Evolutionary conservation across 1,284 basidiomycete species (phyloP), one percentile per base, ranked within the genome.

Genomic region (Boletus austroedulis): DNA sequence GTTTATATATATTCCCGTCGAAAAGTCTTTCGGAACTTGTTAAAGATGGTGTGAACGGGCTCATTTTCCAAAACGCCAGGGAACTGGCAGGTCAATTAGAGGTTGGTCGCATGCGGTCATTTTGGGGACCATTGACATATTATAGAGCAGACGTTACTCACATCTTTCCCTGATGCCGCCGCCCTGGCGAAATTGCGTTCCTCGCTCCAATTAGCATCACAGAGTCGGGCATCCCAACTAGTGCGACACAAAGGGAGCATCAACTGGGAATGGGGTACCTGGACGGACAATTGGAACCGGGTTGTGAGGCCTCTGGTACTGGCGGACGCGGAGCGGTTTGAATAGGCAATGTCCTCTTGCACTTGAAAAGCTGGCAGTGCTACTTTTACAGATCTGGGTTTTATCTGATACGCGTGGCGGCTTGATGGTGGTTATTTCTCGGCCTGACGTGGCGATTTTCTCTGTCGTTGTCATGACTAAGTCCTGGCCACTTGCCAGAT

Each of bases 231-330:
- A 29, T 51, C 51, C 17, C 55, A 55, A 23, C 56, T 48, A 8
- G 41, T 54, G 47, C 53, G 58, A 29, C 61, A 65, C 49, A 31
- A 57, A 40, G 65, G 69, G 19, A 69, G 64, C 15, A 70, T 72
- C 12, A 73, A 73, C 26, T 82, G 80, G 80, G 76, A 80, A 57
- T 92, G 90, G 91, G 75, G 78, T 26, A 85, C 83, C 0, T 96
- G 94, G 94, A 82, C 87, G 55, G 85, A 93, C 56, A 94, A 94
- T 65, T 96, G 94, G 94, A 80, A 84, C 61, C 76, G 75, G 45
- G 78, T 83, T 23, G 78, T 95, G 61, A 78, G 78, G 65, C 89
- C 87, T 23, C 69, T 92, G 50, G 74, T 92, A 50, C 64, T 85
- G 58, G 76, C 68, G 34, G 81, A 85, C 61, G 77, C 79, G 32